Conservation (phyloP, 2,329 filamentous ascomycete genomes). For the Dryadomyces quercus-mongolicae region DNA sequence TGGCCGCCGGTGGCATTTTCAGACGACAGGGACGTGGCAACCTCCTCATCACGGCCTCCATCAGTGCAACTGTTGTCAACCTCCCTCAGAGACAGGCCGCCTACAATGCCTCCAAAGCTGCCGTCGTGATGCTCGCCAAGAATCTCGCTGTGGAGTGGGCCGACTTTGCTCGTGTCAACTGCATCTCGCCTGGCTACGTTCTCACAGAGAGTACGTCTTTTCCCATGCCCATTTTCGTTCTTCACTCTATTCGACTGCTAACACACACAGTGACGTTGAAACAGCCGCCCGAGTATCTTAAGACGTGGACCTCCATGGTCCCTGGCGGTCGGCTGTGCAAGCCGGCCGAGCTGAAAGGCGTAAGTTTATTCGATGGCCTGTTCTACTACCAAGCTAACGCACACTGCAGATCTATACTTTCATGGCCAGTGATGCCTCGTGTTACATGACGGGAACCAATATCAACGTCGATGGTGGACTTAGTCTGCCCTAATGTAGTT, state of each 20-base stretch:
- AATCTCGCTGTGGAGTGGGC: constrained; percentile 68
- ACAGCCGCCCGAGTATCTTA: constrained; percentile 48
- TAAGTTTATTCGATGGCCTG: no score
- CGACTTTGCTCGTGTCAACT: constrained; percentile 59
- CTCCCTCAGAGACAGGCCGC: constrained; percentile 61
- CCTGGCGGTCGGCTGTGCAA: constrained; percentile 35
- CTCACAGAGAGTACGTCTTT: constrained; percentile 27
- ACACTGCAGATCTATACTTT: constrained; percentile 36
- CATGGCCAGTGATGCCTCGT: constrained; percentile 47
- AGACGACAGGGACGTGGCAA: constrained; percentile 8
- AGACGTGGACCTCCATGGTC: constrained; percentile 48
- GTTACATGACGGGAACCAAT: constrained; percentile 4
- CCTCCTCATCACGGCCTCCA: constrained; percentile 27
- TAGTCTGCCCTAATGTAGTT: not conserved
- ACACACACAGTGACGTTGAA: not conserved
- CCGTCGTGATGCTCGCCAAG: constrained; percentile 45
- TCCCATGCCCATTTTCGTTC: not conserved
- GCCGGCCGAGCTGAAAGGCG: constrained; percentile 47
- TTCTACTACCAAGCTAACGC: no score
- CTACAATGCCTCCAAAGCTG: constrained; percentile 25
- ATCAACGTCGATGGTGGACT: not conserved
- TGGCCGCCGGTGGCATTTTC: not conserved
- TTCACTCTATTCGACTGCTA: not conserved
- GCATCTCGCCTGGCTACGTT: constrained; percentile 43
- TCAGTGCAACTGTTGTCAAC: constrained; percentile 67